A percentile compares a stretch with the other conserved stretches of the same genome.
Conservation (phyloP, 768 basidiomycete genomes). For the Boletus patriciae region DNA sequence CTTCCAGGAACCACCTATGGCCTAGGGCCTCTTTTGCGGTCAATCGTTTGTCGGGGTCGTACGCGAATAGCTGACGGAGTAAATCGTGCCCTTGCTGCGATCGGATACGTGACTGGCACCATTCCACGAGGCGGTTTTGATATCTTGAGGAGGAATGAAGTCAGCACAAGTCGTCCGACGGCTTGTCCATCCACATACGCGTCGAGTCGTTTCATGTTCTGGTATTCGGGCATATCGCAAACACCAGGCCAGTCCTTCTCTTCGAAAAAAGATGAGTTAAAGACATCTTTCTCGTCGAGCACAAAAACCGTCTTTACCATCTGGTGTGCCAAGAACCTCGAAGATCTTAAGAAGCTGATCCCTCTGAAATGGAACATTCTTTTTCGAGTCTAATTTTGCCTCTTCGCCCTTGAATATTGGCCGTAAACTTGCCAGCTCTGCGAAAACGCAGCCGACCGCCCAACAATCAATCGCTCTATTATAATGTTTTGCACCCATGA, state of each 20-base stretch:
- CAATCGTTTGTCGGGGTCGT: conserved; percentile 85
- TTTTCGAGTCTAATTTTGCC: conserved; percentile 95
- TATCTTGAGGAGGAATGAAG: conserved; percentile 42
- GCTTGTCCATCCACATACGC: conserved; percentile 42
- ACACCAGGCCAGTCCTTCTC: conserved; percentile 89
- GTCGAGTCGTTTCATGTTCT: conserved; percentile 77
- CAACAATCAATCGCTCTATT: conserved; percentile 96
- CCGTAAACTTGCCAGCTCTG: conserved; percentile 87
- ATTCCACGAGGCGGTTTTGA: conserved; percentile 62
- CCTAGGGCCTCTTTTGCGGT: conserved; percentile 78
- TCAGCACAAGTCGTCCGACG: neutral
- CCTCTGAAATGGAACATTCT: conserved; percentile 94
- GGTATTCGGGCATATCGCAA: conserved; percentile 84
- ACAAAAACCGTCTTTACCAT: conserved; percentile 46
- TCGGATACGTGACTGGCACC: conserved; percentile 70
- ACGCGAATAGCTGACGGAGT: conserved; percentile 81
- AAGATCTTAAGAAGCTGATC: conserved; percentile 97
- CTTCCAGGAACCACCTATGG: conserved; percentile 93
- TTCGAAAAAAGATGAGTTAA: conserved; percentile 31
- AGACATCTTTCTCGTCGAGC: neutral
- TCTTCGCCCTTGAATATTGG: conserved; percentile 99
- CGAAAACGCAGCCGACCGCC: conserved; percentile 98
- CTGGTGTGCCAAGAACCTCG: conserved; percentile 88
- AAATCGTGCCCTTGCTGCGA: conserved; percentile 73
- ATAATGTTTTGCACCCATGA: conserved; percentile 97